Evolutionary conservation across 1,284 basidiomycete species (phyloP), one percentile per base, ranked within the genome.

Genomic region (Boletus subluridellus): DNA sequence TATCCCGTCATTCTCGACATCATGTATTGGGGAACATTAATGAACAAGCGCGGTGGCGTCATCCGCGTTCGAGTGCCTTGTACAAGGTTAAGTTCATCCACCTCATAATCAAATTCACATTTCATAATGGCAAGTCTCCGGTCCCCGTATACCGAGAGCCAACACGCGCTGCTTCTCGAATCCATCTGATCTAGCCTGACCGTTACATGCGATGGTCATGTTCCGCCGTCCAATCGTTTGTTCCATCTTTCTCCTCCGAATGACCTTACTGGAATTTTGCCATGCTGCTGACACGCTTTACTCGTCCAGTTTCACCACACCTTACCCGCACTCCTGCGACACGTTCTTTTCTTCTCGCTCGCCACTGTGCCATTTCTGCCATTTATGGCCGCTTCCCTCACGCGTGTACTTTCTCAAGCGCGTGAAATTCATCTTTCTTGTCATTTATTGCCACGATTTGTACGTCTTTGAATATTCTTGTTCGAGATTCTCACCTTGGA

Each of bases 231-330:
- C 68, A 66, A 82, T 82, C 79, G 76, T 70, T 51, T 62, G 53
- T 63, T n/a, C 38, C 67, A 72, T 77, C 76, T 77, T 80, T 81
- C 76, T 79, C 70, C 80, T 81, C 76, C 75, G 77, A 80, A 77
- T 77, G 80, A 79, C 74, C 71, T 63, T 69, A 71, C 70, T 74
- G 76, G 78, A 80, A 82, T 69, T 73, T 70, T 73, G 77, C 80
- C 83, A 84, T 77, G 84, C 82, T 76, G 78, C 74, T 74, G 76
- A 76, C 85, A 85, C 82, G 86, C 81, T 66, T 79, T 72, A 64
- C 62, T 68, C 63, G 55, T 52, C 67, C 74, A 72, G 68, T 69
- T 62, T 75, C 76, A 79, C 81, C 83, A 77, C 75, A 82, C 77
- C 75, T 71, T 64, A 69, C 80, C 83, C 80, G 84, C 86, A 80